Evolutionary conservation across 2,329 filamentous ascomycete genomes (phyloP), one percentile per base, ranked within the genome.

Genomic region (Arthroderma sp.): DNA sequence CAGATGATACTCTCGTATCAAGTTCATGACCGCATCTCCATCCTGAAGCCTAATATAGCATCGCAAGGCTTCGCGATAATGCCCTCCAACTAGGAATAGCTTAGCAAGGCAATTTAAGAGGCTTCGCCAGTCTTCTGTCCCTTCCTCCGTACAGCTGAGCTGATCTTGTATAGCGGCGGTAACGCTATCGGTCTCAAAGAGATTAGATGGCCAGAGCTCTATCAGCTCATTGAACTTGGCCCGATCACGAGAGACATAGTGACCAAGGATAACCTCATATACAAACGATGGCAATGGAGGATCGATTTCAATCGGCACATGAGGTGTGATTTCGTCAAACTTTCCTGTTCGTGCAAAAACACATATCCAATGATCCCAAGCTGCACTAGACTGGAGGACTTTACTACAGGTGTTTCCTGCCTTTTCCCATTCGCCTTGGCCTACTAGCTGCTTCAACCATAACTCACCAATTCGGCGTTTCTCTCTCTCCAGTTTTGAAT

Each of bases 281-380:
- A 95, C 84, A 9, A 86, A 81, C 0, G 85, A 84, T 0, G 89
- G 84, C 11, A 98, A 78, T 0, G 88, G 85, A 6, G 91, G 91
- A 28, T 81, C 81, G 68, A 94, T 79, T n/a, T 84, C 82, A 1
- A 81, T 83, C 0, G 93, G 93, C 31, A 98, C 87, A 65, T 86
- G 84, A 37, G 86, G 80, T 4, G 87, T 86, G 60, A 98, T 95
- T 64, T 95, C 91, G 68, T 96, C 88, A 64, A 95, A 89, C 66
- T 84, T 89, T 62, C 88, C 81, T 1, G 87, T 86, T 41, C 89
- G 86, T 6, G 90, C 88, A 72, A 98, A 98, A 0, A 82, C 85
- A 82, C 87, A 94, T 4, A 94, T 86, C 90, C 91, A 97, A 65
- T 94, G 88, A 73, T 97, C 91, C 93, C 93, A 98, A 63, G 86